Evolutionary conservation across 2,329 filamentous ascomycete genomes (phyloP), one percentile per base, ranked within the genome.

Genomic region (Calonectria montana): DNA sequence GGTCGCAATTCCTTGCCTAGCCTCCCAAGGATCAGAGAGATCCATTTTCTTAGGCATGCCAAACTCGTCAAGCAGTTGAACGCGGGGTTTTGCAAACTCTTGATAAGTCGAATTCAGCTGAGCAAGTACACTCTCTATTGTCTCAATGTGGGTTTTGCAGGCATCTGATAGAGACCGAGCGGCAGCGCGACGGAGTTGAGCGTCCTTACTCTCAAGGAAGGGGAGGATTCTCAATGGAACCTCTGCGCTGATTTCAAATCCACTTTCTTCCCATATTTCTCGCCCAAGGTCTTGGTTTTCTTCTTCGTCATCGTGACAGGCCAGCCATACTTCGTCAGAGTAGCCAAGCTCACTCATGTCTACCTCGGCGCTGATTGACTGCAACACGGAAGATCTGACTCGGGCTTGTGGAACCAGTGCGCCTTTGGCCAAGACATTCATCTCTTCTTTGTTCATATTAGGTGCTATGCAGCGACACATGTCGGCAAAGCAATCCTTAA

Each of bases 191-290:
- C 97, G 91, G 29, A 98, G 90, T 80, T 97, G 95, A 23, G 89
- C 89, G 78, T 98, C 96, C 75, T 91, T 90, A 76, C 91, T 94
- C 76, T 94, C 90, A 13, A 98, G 86, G 80, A 97, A 98, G 0
- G 92, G 91, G 61, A 97, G 85, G 80, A 96, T 92, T 76, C 88
- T 90, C 69, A 87, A 82, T 9, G 94, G 91, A 10, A 94, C 89
- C 8, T 93, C 88, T 23, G 90, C 85, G 1, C 90, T 89, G 15
- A 96, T 85, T 71, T 93, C 86, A 72, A 98, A 93, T 9, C 91
- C 93, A 80, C 96, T 97, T 80, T 98, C 97, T 79, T 97, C 95
- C 97, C 97, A 99, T 41, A 99, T 98, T 15, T 96, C 94, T 64
- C 88, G 90, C 8, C 94, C 96, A 65, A 97, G 87, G 55, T 95